Conservation (phyloP, 2,329 filamentous ascomycete genomes). For the Alternaria consortialis region DNA sequence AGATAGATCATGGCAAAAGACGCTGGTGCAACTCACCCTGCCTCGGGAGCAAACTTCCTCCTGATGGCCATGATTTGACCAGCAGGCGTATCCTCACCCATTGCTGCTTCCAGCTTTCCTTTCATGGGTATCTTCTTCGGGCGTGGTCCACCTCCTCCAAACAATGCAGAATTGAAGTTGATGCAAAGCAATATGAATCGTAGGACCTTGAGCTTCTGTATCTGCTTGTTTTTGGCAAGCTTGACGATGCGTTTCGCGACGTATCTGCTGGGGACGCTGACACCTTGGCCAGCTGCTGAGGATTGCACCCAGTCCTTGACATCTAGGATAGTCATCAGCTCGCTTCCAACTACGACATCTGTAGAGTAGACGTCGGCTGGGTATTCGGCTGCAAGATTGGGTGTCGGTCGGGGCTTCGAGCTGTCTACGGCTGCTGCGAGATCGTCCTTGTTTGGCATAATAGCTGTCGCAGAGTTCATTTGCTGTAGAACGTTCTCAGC, state of each 20-base stretch:
- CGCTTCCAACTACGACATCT: slow-evolving; percentile 70
- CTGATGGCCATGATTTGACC: slow-evolving; percentile 52
- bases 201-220: slow-evolving; percentile 58
- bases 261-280: slow-evolving; percentile 68
- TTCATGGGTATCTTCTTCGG: slow-evolving; percentile 64
- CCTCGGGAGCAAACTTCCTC: slow-evolving; percentile 67
- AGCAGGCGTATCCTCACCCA: slow-evolving; percentile 51
- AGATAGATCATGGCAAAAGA: not conserved
- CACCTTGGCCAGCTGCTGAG: slow-evolving; percentile 65
- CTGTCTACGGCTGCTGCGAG: slow-evolving; percentile 71
- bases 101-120: slow-evolving; percentile 73
- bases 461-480: slow-evolving; percentile 68
- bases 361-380: slow-evolving; percentile 78
- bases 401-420: slow-evolving; percentile 75
- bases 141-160: slow-evolving; percentile 42
- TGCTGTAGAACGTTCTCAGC: slow-evolving; percentile 64
- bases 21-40: slow-evolving; percentile 26
- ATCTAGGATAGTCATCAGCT: slow-evolving; percentile 72
- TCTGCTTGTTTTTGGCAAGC: slow-evolving; percentile 63
- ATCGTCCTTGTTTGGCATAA: slow-evolving; percentile 73
- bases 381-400: slow-evolving; percentile 72
- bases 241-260: slow-evolving; percentile 71
- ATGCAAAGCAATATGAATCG: slow-evolving; percentile 60
- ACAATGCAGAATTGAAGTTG: slow-evolving; percentile 57
- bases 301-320: slow-evolving; percentile 79